These are phyloP conservation scores for Metschnikowia aberdeeniae DNA, from an alignment of 805 yeast genomes.

Conservation along the genomic window DNA sequence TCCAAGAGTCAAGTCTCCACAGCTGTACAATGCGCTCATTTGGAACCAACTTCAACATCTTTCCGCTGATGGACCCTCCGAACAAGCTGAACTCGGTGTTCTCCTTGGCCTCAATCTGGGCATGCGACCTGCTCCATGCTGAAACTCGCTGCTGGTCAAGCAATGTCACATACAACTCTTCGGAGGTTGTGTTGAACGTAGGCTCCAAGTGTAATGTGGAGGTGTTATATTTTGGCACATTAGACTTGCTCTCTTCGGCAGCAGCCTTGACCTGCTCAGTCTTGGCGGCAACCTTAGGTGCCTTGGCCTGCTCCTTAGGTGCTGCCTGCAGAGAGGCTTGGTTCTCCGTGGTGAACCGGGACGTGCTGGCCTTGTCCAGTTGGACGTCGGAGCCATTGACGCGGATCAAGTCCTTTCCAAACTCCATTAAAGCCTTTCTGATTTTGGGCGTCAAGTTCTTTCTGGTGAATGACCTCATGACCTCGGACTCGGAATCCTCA, in stretches of 20 bases:
- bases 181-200: slow-evolving; percentile 81
- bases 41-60: slow-evolving; percentile 54
- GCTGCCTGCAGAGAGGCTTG: slow-evolving; percentile 26
- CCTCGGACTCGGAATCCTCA: slow-evolving; percentile 46
- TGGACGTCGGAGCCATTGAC: slow-evolving; percentile 86
- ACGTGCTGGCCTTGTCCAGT: slow-evolving; percentile 48
- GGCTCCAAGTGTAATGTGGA: slow-evolving; percentile 74
- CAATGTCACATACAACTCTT: slow-evolving; percentile 75
- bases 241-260: slow-evolving; percentile 2
- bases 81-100: slow-evolving; percentile 68
- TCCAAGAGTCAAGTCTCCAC: slow-evolving; percentile 93
- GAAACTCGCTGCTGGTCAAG: slow-evolving; percentile 71
- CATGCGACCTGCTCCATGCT: slow-evolving; percentile 87
- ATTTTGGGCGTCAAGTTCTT: slow-evolving; percentile 62
- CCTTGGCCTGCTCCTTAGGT: slow-evolving; percentile 2
- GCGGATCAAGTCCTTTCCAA: slow-evolving; percentile 73
- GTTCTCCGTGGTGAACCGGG: slow-evolving; percentile 45
- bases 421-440: slow-evolving; percentile 53
- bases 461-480: slow-evolving; percentile 49
- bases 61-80: slow-evolving; percentile 83
- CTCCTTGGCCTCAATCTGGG: slow-evolving; percentile 47
- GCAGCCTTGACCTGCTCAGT: slow-evolving; percentile 10
- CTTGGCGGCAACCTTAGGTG: slow-evolving; percentile 2
- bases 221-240: slow-evolving; percentile 69
- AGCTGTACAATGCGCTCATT: slow-evolving; percentile 60